Percentiles rank a stretch among this genome's conserved stretches.
phyloP scores from a whole-genome alignment of 176 grass and related monocot genomes.

The Sorghum bicolor region DNA sequence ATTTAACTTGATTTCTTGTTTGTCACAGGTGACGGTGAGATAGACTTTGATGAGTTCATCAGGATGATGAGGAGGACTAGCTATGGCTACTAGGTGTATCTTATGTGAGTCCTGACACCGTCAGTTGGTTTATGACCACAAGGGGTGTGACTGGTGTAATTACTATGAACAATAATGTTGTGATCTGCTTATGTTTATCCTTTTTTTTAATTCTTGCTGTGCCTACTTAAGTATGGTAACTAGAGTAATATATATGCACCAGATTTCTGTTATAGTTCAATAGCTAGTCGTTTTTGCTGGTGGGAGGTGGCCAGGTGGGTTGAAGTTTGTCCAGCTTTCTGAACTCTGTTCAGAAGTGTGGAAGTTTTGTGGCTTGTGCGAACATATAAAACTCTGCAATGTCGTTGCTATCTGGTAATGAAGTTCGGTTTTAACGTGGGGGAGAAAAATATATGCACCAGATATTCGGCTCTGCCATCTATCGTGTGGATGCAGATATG shows the following conservation, averaged over 20 bases:
- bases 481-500: background rate
- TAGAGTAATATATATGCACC: background rate
- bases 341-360: background rate
- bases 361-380: background rate
- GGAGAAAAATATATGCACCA: background rate
- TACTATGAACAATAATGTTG: background rate
- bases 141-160: background rate
- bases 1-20: background rate
- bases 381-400: background rate
- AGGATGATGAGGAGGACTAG: slow-evolving; percentile 76
- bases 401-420: no score
- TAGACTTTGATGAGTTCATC: slow-evolving; percentile 71
- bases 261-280: background rate
- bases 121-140: slow-evolving; percentile 13
- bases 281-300: background rate
- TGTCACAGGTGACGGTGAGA: slow-evolving; percentile 72
- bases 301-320: background rate
- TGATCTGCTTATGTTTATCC: background rate
- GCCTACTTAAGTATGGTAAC: background rate
- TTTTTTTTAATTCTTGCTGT: background rate
- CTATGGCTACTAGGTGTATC: slow-evolving; percentile 52
- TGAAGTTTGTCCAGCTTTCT: no score
- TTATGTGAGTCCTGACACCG: background rate
- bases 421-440: background rate
- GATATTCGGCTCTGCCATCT: background rate